Base-by-base conservation (phyloP, 768 basidiomycete species). In the Auriscalpium orientale region DNA sequence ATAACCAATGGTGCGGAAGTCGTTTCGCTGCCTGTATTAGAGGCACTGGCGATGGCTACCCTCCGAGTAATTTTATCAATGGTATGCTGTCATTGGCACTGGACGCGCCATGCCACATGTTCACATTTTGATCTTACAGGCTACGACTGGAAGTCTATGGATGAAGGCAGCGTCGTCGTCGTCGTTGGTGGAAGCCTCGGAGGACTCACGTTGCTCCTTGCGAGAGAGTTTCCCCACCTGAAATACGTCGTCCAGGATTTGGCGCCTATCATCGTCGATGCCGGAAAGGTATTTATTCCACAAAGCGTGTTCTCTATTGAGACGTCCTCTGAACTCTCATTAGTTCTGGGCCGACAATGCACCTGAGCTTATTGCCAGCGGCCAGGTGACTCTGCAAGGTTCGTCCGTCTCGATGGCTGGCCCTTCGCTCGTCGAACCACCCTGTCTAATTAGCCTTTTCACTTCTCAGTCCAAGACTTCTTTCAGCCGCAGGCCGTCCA, bases 141-240 rank as follows among this genome's bases (percentile, higher is more conserved):
- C 1, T 75, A 67, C 51, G 67, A 71, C 7, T 78, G 74, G 76
- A 63, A 59, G 0, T 45, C 61, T 16, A 59, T 73, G 6, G 56
- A 64, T 15, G 8, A 38, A 5, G 68, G 65, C 13, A 60, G 70
- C 3, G 61, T 63, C 4, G 64, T 77, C n/a, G 73, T 73, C 53
- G 76, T 77, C 61, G 66, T 77, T 16, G 76, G 73, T 10, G 71
- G 74, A 4, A 70, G 72, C 7, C 66, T 71, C 43, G 76, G 77
- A 1, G 71, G 72, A 46, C 60, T 69, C n/a, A 63, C 69, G 1
- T 64, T 77, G 45, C 56, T 59, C 8, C 65, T 78, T 2, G 56
- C 66, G 1, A 71, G 69, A 55, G 60, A 56, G 3, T 68, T 69
- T 56, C 74, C 76, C 0, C 64, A 69, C 15, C 59, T 77, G 8